These are phyloP conservation scores for Schizochytrium sp. DNA, from an alignment of 108 stramenopile species.

Conservation along the genomic window DNA sequence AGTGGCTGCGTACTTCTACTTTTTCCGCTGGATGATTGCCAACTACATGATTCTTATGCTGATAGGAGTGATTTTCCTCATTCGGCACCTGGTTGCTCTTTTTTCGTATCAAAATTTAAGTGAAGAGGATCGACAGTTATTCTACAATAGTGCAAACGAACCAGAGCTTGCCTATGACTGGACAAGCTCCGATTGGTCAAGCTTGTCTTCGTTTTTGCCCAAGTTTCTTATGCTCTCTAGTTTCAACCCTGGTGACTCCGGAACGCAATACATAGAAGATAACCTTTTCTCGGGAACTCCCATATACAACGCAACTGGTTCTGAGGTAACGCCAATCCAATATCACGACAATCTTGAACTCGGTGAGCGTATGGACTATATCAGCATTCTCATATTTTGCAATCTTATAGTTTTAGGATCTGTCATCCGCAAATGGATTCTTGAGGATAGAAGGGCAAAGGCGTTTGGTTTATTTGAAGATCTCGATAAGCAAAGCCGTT, in stretches of 20 bases:
- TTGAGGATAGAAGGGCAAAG: constrained; percentile 36
- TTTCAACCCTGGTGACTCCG: constrained; percentile 49
- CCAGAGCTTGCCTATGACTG: constrained; percentile 30
- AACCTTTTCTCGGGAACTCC: neutral
- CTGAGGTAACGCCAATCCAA: neutral
- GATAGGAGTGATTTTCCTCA: constrained; percentile 15
- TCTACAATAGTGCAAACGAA: neutral
- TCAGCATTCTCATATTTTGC: constrained; percentile 39
- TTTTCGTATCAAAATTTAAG: neutral
- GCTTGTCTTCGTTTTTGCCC: neutral
- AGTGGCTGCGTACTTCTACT: constrained; percentile 55
- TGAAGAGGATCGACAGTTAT: neutral
- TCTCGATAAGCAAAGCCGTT: constrained; percentile 30
- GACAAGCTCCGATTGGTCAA: neutral
- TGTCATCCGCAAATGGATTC: constrained; percentile 32
- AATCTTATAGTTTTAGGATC: constrained; percentile 11
- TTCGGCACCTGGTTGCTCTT: constrained; percentile 19
- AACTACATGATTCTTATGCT: constrained; percentile 16
- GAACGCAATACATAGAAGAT: neutral
- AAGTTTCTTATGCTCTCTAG: constrained; percentile 15
- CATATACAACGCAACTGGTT: neutral
- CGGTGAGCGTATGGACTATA: constrained; percentile 60
- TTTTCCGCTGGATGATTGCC: constrained; percentile 32
- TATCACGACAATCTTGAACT: neutral
- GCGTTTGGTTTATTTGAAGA: constrained; percentile 60